Percentiles rank a stretch among this genome's conserved stretches.
Evolutionary conservation across 176 grass and related monocot genomes (phyloP).

Genomic region (Phoenix roebelenii): DNA sequence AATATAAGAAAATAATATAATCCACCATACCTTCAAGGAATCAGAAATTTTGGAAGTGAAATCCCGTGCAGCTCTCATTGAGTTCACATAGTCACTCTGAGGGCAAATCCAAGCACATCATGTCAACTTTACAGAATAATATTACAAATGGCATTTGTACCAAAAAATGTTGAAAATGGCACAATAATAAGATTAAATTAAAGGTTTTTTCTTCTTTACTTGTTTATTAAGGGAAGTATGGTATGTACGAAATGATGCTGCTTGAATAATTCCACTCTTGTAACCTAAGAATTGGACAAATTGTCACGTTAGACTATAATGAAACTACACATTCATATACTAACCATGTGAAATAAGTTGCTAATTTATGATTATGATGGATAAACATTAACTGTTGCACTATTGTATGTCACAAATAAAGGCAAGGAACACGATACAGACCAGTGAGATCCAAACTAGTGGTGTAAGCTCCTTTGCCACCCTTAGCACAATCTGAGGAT

Average conservation of each 20-base stretch:
- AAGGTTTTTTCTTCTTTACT: constrained; percentile 33
- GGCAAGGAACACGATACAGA: constrained; percentile 29
- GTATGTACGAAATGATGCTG: constrained; percentile 88
- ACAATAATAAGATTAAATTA: constrained; percentile 12
- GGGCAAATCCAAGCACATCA: constrained; percentile 16
- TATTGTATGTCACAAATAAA: neutral
- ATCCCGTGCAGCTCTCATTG: constrained; percentile 79
- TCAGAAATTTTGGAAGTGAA: constrained; percentile 83
- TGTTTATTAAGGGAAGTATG: constrained; percentile 98
- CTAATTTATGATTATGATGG: no score
- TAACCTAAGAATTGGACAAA: constrained; percentile 48
- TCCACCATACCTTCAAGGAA: constrained; percentile 64
- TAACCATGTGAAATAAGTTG: no score
- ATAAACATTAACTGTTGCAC: no score
- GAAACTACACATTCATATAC: no score
- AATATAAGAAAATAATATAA: constrained; percentile 1
- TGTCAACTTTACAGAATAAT: constrained; percentile 5
- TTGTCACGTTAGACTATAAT: neutral
- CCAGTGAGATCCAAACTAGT: constrained; percentile 78
- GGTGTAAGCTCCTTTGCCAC: constrained; percentile 95
- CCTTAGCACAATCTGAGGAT: constrained; percentile 90
- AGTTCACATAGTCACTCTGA: constrained; percentile 91
- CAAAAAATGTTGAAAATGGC: neutral
- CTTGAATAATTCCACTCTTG: constrained; percentile 65
- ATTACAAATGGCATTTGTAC: neutral